phyloP scores from a whole-genome alignment of 1,284 basidiomycete species.

The Rhizopogon hawkerae region DNA sequence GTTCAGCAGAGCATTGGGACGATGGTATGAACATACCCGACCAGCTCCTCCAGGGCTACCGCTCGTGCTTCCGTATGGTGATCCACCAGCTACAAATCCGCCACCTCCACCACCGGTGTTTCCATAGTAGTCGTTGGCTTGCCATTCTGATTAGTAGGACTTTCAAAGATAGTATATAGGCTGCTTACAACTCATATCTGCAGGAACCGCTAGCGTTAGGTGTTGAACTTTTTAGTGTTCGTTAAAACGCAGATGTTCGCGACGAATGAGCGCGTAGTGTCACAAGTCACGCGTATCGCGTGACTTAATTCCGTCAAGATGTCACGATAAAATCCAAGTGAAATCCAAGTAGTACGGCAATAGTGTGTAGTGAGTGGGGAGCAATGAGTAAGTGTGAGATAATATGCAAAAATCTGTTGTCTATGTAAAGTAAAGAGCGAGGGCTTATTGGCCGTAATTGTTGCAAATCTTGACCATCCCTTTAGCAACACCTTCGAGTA shows the following conservation, averaged over 20 bases:
- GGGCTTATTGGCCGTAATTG: slow-evolving; percentile 30
- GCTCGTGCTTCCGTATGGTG: slow-evolving; percentile 34
- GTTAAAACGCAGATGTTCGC: background rate
- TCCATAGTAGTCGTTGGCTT: slow-evolving; percentile 32
- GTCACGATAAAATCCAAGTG: slow-evolving; percentile 3
- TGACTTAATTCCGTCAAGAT: background rate
- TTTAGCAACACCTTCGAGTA: slow-evolving; percentile 63
- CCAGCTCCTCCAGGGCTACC: slow-evolving; percentile 39
- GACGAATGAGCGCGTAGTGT: slow-evolving; percentile 12
- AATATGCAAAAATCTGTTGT: slow-evolving; percentile 6
- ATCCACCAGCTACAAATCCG: slow-evolving; percentile 35
- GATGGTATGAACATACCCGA: slow-evolving; percentile 25
- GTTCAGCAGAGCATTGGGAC: slow-evolving; percentile 2
- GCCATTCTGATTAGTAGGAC: slow-evolving; percentile 14
- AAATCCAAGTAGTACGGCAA: background rate
- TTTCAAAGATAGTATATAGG: background rate
- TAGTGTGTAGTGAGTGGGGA: slow-evolving; percentile 12
- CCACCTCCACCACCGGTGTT: slow-evolving; percentile 26
- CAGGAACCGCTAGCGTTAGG: background rate
- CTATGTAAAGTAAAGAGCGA: background rate
- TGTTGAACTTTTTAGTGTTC: no score
- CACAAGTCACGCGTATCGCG: slow-evolving; percentile 12
- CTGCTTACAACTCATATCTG: slow-evolving; percentile 34
- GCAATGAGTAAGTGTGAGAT: slow-evolving; percentile 23
- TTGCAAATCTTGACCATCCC: slow-evolving; percentile 50